Percentiles rank a stretch among this genome's conserved stretches.
Evolutionary conservation across 306 rosid species (phyloP).

Genomic region (Phaseolus lunatus): DNA sequence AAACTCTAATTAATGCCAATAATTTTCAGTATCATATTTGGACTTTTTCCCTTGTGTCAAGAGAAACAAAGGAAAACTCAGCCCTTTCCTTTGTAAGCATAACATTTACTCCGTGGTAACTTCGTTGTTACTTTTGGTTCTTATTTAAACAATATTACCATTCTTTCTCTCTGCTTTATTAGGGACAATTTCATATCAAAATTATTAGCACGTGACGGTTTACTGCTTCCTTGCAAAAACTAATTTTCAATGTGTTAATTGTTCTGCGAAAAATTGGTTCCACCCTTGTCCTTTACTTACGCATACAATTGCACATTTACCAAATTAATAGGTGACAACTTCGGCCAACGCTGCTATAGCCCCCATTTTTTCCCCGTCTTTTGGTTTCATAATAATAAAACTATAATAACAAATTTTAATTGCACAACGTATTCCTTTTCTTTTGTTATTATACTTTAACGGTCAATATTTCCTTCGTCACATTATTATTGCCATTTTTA

Average conservation of each 20-base stretch:
- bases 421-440: background rate
- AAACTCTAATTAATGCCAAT: background rate
- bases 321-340: background rate
- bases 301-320: background rate
- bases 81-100: background rate
- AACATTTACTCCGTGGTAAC: constrained; percentile 19
- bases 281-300: background rate
- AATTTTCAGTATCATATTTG: constrained; percentile 5
- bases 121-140: background rate
- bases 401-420: background rate
- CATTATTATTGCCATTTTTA: constrained; percentile 11
- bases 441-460: background rate
- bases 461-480: constrained; percentile 7
- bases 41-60: constrained; percentile 5
- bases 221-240: background rate
- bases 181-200: background rate
- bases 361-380: background rate
- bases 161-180: constrained; percentile 1
- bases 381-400: background rate
- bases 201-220: background rate
- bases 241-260: background rate
- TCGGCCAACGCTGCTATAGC: background rate
- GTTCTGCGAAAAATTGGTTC: background rate
- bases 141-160: background rate
- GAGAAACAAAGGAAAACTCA: background rate